A percentile compares a stretch with the other conserved stretches of the same genome.
Conservation (phyloP, 352 stramenopile species). For the Globisporangium apiculatum region DNA sequence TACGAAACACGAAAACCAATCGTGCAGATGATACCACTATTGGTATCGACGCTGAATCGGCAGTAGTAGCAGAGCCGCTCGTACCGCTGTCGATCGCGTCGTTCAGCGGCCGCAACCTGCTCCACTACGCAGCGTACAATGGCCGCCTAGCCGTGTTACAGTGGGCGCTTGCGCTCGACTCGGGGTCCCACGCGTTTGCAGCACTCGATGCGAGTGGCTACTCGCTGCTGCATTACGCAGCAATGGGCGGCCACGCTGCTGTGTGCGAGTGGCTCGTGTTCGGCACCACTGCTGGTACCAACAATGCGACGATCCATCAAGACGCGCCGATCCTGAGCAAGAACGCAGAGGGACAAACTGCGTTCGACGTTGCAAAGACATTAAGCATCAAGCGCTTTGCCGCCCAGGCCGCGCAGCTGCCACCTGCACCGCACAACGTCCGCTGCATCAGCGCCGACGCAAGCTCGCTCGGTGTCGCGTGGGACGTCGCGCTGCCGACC, state of each 20-base stretch:
- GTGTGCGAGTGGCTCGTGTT: slow-evolving; percentile 61
- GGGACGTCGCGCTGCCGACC: slow-evolving; percentile 29
- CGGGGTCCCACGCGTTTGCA: slow-evolving; percentile 13
- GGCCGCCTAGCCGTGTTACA: slow-evolving; percentile 35
- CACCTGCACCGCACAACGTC: slow-evolving; percentile 24
- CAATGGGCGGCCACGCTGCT: slow-evolving; percentile 45
- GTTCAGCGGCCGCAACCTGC: slow-evolving; percentile 50
- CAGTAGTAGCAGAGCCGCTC: neutral
- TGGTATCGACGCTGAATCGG: too few species aligned
- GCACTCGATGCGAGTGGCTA: slow-evolving; percentile 49
- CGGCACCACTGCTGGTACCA: neutral
- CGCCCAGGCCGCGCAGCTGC: slow-evolving; percentile 23
- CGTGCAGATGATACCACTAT: neutral
- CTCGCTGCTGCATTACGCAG: slow-evolving; percentile 59
- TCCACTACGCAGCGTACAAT: slow-evolving; percentile 72
- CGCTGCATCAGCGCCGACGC: slow-evolving; percentile 44
- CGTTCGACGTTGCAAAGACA: slow-evolving; percentile 36
- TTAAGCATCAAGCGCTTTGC: slow-evolving; percentile 34
- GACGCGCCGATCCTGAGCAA: slow-evolving; percentile 35
- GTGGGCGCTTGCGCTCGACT: slow-evolving; percentile 28
- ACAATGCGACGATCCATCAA: slow-evolving; percentile 18
- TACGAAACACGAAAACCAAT: too few species aligned
- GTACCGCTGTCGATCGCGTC: slow-evolving; percentile 39
- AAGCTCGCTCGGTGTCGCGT: slow-evolving; percentile 45
- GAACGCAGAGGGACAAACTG: slow-evolving; percentile 35